Percentiles rank a stretch among this genome's conserved stretches.
Evolutionary conservation across 129 eudicot genomes (phyloP).

Genomic region (Artemisia tridentata): DNA sequence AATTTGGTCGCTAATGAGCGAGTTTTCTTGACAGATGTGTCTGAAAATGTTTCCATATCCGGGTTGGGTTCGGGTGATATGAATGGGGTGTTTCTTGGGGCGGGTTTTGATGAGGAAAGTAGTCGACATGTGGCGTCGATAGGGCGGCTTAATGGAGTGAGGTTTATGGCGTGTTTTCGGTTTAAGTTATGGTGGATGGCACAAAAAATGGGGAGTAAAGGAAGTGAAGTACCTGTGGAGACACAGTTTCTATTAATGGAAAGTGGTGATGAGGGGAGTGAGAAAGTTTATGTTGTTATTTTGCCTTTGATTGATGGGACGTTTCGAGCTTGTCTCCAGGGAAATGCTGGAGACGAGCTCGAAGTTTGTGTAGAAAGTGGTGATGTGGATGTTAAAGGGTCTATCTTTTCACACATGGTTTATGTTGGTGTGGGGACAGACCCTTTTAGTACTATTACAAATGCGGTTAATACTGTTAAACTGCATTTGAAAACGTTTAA

Average conservation of each 20-base stretch:
- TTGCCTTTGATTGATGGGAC: slow-evolving; percentile 79
- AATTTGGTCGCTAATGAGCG: slow-evolving; percentile 55
- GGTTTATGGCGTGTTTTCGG: slow-evolving; percentile 79
- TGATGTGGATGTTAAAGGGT: slow-evolving; percentile 42
- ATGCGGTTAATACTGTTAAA: slow-evolving; percentile 52
- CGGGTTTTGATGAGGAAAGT: slow-evolving; percentile 42
- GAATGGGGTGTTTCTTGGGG: slow-evolving; percentile 65
- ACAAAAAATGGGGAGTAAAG: slow-evolving; percentile 75
- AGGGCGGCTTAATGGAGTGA: slow-evolving; percentile 57
- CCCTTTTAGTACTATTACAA: slow-evolving; percentile 53
- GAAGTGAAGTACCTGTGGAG: slow-evolving; percentile 74
- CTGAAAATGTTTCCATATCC: slow-evolving; percentile 50
- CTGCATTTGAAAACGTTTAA: slow-evolving; percentile 53
- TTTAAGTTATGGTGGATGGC: slow-evolving; percentile 95
- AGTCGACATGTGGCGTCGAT: slow-evolving; percentile 65
- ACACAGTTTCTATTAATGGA: slow-evolving; percentile 86
- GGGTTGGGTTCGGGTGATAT: slow-evolving; percentile 55
- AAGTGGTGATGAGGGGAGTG: slow-evolving; percentile 38
- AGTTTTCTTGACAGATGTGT: slow-evolving; percentile 54
- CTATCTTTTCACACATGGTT: slow-evolving; percentile 41
- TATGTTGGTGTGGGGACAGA: slow-evolving; percentile 59
- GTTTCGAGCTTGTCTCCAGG: slow-evolving; percentile 82
- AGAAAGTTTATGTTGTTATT: slow-evolving; percentile 55
- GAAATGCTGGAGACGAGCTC: slow-evolving; percentile 54
- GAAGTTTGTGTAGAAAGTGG: slow-evolving; percentile 73